phyloP scores from a whole-genome alignment of 139 green algal species.

The Raphidocelis subcapitata region DNA sequence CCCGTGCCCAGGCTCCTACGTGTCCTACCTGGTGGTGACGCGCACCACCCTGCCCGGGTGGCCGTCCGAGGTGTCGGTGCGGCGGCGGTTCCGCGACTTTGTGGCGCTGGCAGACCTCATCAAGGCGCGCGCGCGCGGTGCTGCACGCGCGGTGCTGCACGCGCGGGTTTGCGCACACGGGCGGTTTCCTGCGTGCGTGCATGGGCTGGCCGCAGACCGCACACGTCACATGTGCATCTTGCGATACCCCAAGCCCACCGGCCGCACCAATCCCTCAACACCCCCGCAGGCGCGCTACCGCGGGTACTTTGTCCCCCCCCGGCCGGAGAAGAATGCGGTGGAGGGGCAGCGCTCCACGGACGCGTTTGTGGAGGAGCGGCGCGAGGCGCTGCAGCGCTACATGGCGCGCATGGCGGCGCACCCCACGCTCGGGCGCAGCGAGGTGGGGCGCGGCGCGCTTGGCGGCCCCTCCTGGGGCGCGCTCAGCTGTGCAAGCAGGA shows the following conservation, averaged over 20 bases:
- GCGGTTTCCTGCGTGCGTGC: no score
- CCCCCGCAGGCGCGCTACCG: slow-evolving; percentile 39
- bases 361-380: slow-evolving; percentile 82
- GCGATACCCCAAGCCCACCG: neutral
- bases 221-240: neutral
- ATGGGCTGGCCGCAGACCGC: no score
- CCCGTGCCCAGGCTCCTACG: slow-evolving; percentile 38
- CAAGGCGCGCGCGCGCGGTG: slow-evolving; percentile 32
- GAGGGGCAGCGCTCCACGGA: slow-evolving; percentile 72
- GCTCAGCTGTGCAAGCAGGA: neutral
- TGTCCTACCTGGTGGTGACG: slow-evolving; percentile 64
- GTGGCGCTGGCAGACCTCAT: slow-evolving; percentile 56
- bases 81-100: slow-evolving; percentile 62
- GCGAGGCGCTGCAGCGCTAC: slow-evolving; percentile 80
- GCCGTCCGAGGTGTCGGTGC: slow-evolving; percentile 26
- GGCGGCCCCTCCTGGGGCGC: no score
- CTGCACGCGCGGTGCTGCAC: neutral
- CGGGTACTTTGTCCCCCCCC: slow-evolving; percentile 74
- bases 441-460: slow-evolving; percentile 39
- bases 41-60: slow-evolving; percentile 23
- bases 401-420: slow-evolving; percentile 78
- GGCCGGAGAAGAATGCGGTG: slow-evolving; percentile 84
- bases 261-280: no score
- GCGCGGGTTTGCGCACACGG: neutral
- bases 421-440: slow-evolving; percentile 56